phyloP scores from a whole-genome alignment of 2,329 filamentous ascomycete species.

The Bisporella sp. region DNA sequence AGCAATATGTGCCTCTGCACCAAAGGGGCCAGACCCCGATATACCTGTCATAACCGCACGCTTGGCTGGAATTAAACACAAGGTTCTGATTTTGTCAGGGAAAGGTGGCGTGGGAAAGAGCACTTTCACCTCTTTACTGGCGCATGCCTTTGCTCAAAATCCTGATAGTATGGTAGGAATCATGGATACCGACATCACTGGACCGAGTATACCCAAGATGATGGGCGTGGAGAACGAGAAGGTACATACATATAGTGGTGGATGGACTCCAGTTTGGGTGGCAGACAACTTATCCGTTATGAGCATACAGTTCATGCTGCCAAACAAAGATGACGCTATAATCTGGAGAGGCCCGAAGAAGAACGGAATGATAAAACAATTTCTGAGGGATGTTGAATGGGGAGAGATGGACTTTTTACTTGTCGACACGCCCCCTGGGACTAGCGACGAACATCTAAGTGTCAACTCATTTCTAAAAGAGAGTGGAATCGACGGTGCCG shows the following conservation, averaged over 20 bases:
- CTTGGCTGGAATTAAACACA: constrained; percentile 76
- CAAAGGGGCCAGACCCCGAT: constrained; percentile 93
- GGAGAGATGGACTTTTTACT: constrained; percentile 88
- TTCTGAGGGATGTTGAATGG: constrained; percentile 97
- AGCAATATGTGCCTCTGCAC: constrained; percentile 85
- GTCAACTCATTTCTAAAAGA: constrained; percentile 90
- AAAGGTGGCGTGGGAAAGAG: constrained; percentile 97
- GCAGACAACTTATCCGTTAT: constrained; percentile 91
- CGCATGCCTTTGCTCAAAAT: constrained; percentile 79
- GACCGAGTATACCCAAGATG: constrained; percentile 96
- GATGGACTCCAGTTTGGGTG: constrained; percentile 95
- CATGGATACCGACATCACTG: constrained; percentile 98
- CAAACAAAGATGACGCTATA: constrained; percentile 85
- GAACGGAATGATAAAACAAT: constrained; percentile 96
- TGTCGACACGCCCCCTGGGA: constrained; percentile 93
- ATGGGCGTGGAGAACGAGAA: constrained; percentile 93
- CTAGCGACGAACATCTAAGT: constrained; percentile 88
- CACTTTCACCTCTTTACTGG: constrained; percentile 83
- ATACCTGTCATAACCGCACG: constrained; percentile 81
- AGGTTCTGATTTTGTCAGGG: constrained; percentile 82
- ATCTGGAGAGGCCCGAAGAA: constrained; percentile 99
- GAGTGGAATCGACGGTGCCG: constrained; percentile 85
- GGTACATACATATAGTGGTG: constrained; percentile 80
- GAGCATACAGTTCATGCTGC: constrained; percentile 98
- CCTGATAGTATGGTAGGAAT: constrained; percentile 73